These are phyloP conservation scores for Trichoderma brevicompactum DNA, from an alignment of 2,329 filamentous ascomycete species.

Conservation along the genomic window DNA sequence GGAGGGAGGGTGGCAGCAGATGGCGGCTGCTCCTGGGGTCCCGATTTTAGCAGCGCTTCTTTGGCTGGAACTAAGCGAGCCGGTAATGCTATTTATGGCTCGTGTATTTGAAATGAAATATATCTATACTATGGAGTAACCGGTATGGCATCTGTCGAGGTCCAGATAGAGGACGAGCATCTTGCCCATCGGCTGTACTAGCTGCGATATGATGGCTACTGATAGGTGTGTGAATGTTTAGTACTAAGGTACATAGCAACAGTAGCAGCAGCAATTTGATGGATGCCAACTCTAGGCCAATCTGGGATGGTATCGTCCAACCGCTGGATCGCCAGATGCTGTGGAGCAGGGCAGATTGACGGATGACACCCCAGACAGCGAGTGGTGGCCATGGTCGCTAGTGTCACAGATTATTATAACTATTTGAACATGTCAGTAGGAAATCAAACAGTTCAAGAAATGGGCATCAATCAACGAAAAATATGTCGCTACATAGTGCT, in stretches of 20 bases:
- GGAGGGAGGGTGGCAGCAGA: constrained; percentile 9
- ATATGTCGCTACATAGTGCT: too few species aligned
- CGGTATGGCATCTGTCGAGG: neutral
- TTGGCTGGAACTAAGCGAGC: neutral
- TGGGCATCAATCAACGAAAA: too few species aligned
- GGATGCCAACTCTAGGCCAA: neutral
- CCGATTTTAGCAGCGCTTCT: neutral
- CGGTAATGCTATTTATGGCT: too few species aligned
- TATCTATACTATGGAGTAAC: too few species aligned
- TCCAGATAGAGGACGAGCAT: neutral
- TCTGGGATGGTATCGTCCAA: neutral
- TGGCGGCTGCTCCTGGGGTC: neutral
- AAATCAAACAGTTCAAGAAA: too few species aligned
- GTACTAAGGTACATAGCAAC: too few species aligned
- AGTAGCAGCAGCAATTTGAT: neutral
- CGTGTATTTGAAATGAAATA: too few species aligned
- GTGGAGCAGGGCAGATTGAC: neutral
- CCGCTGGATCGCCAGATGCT: neutral
- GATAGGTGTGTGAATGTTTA: too few species aligned
- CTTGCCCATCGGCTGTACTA: too few species aligned
- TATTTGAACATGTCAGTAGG: too few species aligned
- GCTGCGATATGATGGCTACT: too few species aligned
- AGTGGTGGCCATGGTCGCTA: neutral
- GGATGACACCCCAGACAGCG: neutral
- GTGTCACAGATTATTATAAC: too few species aligned